Evolutionary conservation across 495 filamentous ascomycete genomes (phyloP).

Genomic region (Tuber magnatum): DNA sequence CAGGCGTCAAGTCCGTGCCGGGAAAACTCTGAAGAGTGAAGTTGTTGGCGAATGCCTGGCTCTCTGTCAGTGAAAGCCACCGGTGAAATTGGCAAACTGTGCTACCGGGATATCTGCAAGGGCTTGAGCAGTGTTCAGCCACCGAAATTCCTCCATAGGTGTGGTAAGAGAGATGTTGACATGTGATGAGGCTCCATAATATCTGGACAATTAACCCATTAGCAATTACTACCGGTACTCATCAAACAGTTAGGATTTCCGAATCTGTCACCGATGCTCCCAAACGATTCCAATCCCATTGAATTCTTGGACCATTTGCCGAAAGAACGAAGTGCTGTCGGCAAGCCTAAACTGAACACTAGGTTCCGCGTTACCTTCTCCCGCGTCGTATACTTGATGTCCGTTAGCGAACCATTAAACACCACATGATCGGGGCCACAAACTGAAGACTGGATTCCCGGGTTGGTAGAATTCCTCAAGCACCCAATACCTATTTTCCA

Average conservation of each 20-base stretch:
- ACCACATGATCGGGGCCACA: not conserved
- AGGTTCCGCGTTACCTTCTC: constrained; percentile 45
- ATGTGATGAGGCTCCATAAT: constrained; percentile 51
- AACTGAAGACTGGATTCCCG: constrained; percentile 49
- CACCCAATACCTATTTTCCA: constrained; percentile 54
- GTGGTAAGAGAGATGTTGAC: constrained; percentile 46
- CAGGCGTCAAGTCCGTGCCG: constrained; percentile 45
- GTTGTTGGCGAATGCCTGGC: constrained; percentile 48
- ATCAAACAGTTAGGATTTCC: not conserved
- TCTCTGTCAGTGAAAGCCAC: constrained; percentile 48
- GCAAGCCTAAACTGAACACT: constrained; percentile 23
- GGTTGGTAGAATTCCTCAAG: constrained; percentile 46
- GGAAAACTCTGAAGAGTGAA: constrained; percentile 45
- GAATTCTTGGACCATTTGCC: constrained; percentile 46
- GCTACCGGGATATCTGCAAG: constrained; percentile 48
- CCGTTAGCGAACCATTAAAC: not conserved
- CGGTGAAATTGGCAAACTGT: constrained; percentile 44
- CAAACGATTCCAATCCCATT: constrained; percentile 52
- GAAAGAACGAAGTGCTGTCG: constrained; percentile 44
- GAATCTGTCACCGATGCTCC: constrained; percentile 50
- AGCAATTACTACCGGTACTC: not conserved
- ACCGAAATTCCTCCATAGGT: constrained; percentile 48
- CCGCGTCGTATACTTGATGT: constrained; percentile 47
- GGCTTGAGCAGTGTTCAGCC: constrained; percentile 49
- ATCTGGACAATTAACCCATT: constrained; percentile 39